These are phyloP conservation scores for Geotrichum aggregatum DNA, from an alignment of 1,139 yeast species.

Conservation along the genomic window DNA sequence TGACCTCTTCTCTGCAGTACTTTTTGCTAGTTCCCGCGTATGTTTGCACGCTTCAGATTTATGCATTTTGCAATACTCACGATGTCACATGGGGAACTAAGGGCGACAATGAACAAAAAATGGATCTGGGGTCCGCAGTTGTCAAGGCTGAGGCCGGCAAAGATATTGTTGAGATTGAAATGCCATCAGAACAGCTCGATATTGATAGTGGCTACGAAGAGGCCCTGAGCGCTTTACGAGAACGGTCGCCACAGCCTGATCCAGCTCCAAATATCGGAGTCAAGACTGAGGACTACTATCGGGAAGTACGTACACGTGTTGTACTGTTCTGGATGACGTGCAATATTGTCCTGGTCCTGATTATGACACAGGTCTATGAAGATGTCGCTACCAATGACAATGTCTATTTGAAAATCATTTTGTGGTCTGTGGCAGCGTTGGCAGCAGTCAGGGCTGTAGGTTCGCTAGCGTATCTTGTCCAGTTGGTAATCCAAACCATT, in stretches of 20 bases:
- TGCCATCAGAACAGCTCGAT: slow-evolving; percentile 84
- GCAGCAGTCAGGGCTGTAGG: slow-evolving; percentile 79
- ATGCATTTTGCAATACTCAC: slow-evolving; percentile 92
- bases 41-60: slow-evolving; percentile 84
- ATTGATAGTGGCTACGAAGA: slow-evolving; percentile 84
- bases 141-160: slow-evolving; percentile 52
- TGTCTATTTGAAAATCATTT: slow-evolving; percentile 71
- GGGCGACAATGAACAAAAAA: slow-evolving; percentile 75
- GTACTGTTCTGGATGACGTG: slow-evolving; percentile 88
- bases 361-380: slow-evolving; percentile 75
- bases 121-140: slow-evolving; percentile 62
- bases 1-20: slow-evolving; percentile 80
- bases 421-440: slow-evolving; percentile 86
- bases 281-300: slow-evolving; percentile 83
- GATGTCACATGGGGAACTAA: slow-evolving; percentile 98
- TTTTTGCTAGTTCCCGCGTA: slow-evolving; percentile 86
- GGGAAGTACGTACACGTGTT: slow-evolving; percentile 89
- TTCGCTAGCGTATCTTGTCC: slow-evolving; percentile 59
- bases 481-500: slow-evolving; percentile 39
- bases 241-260: slow-evolving; percentile 52
- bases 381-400: slow-evolving; percentile 63
- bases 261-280: slow-evolving; percentile 51
- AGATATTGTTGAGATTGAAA: slow-evolving; percentile 72
- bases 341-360: slow-evolving; percentile 74
- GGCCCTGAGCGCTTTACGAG: slow-evolving; percentile 66